phyloP scores from a whole-genome alignment of 2,329 filamentous ascomycete species.

The Didymella segeticola region DNA sequence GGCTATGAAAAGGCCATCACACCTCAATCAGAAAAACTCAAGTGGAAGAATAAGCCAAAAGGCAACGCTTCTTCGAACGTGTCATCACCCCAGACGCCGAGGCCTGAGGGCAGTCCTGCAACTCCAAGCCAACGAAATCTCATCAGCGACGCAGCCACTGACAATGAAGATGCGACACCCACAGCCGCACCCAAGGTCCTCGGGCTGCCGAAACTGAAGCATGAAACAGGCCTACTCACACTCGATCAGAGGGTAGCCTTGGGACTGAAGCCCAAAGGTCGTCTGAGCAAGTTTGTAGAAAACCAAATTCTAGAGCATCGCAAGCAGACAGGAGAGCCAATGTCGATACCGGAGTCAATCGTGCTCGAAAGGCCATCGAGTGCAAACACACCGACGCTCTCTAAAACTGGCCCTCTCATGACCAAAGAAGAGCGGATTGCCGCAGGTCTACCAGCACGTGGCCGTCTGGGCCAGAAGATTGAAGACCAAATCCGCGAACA shows the following conservation, averaged over 20 bases:
- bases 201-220: conserved; percentile 11
- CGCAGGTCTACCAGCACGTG: conserved; percentile 31
- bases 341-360: conserved; percentile 19
- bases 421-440: conserved; percentile 38
- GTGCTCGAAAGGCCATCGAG: not conserved
- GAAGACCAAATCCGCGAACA: conserved; percentile 35
- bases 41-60: conserved; percentile 6
- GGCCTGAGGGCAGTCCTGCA: not conserved
- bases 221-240: conserved; percentile 25
- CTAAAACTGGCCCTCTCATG: conserved; percentile 28
- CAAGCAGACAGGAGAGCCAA: conserved; percentile 26
- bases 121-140: not conserved
- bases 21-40: not conserved
- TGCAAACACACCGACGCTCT: conserved; percentile 6
- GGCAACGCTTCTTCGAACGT: not conserved
- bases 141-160: not conserved
- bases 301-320: conserved; percentile 39
- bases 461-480: conserved; percentile 31
- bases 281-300: conserved; percentile 32
- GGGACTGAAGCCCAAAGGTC: conserved; percentile 33
- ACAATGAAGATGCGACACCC: not conserved
- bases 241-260: conserved; percentile 33
- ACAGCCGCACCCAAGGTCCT: conserved; percentile 1
- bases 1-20: conserved; percentile 29
- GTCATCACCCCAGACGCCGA: not conserved